These are phyloP conservation scores for Tuber indicum DNA, from an alignment of 495 filamentous ascomycete species.

Conservation along the genomic window DNA sequence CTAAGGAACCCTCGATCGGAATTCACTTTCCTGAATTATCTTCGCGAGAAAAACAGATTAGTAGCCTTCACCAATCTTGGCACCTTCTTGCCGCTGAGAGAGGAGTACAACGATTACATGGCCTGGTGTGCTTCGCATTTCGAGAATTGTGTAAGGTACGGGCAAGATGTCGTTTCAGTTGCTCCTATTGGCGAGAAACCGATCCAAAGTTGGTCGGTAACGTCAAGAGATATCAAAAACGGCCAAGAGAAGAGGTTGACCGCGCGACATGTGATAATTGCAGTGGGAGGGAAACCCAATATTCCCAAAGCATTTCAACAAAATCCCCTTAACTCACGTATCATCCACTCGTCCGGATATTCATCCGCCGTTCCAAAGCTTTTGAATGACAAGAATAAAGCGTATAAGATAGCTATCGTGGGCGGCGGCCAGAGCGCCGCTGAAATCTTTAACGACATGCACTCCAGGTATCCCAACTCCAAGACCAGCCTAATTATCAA, in stretches of 20 bases:
- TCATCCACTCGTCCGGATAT: conserved; percentile 90
- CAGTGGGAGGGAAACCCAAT: conserved; percentile 71
- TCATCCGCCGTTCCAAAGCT: conserved; percentile 56
- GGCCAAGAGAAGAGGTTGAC: conserved; percentile 51
- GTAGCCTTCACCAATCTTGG: conserved; percentile 83
- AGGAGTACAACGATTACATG: conserved; percentile 94
- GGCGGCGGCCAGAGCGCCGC: conserved; percentile 89
- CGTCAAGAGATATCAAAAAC: conserved; percentile 50
- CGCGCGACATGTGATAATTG: conserved; percentile 78
- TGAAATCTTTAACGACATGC: conserved; percentile 88
- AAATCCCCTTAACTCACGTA: conserved; percentile 51
- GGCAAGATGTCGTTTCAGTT: conserved; percentile 65
- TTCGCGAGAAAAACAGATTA: conserved; percentile 68
- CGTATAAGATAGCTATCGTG: conserved; percentile 72
- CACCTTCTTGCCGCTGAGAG: conserved; percentile 77
- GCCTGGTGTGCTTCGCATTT: conserved; percentile 84
- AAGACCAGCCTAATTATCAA: conserved; percentile 69
- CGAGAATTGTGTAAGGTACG: conserved; percentile 68
- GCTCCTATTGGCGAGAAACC: conserved; percentile 45
- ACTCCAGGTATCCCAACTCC: conserved; percentile 74
- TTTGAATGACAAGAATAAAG: conserved; percentile 51
- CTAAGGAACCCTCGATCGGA: conserved; percentile 77
- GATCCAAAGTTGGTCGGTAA: conserved; percentile 53
- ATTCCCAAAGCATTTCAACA: conserved; percentile 62
- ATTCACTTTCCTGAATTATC: conserved; percentile 94